Percentiles rank a stretch among this genome's conserved stretches.
phyloP scores from a whole-genome alignment of 2,329 filamentous ascomycete genomes.

The Fusarium lyarnte region DNA sequence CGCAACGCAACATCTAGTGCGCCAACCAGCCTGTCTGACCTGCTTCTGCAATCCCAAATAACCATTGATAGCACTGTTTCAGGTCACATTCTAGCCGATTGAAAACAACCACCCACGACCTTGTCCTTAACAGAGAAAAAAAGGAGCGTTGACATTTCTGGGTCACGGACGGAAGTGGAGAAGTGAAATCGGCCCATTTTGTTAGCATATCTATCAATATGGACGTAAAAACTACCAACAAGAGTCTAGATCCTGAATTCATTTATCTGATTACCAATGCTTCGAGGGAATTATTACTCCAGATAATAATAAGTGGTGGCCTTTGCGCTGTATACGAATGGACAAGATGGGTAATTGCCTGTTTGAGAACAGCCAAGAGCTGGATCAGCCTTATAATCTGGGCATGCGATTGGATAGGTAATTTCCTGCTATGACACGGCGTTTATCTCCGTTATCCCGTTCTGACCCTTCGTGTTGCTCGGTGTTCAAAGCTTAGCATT shows the following conservation, averaged over 20 bases:
- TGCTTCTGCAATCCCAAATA: background rate
- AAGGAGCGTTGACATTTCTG: background rate
- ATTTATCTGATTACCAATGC: constrained; percentile 8
- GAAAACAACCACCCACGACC: background rate
- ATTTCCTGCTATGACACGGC: background rate
- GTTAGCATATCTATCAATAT: constrained; percentile 5
- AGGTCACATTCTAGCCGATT: background rate
- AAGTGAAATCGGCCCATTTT: constrained; percentile 26
- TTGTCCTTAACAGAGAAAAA: background rate
- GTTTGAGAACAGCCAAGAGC: background rate
- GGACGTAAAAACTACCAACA: constrained; percentile 6
- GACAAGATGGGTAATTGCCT: background rate
- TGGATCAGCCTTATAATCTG: constrained; percentile 4
- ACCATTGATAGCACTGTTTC: background rate
- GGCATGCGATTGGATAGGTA: background rate
- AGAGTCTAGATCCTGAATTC: constrained; percentile 11
- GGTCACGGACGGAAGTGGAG: constrained; percentile 6
- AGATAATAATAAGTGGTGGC: background rate
- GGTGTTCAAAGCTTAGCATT: background rate
- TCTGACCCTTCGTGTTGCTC: background rate
- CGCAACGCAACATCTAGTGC: rapidly evolving
- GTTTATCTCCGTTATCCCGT: background rate
- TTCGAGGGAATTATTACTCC: background rate
- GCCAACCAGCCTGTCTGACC: rapidly evolving
- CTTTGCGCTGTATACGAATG: background rate